phyloP scores from a whole-genome alignment of 139 green algal genomes.

The Closterium sp. region DNA sequence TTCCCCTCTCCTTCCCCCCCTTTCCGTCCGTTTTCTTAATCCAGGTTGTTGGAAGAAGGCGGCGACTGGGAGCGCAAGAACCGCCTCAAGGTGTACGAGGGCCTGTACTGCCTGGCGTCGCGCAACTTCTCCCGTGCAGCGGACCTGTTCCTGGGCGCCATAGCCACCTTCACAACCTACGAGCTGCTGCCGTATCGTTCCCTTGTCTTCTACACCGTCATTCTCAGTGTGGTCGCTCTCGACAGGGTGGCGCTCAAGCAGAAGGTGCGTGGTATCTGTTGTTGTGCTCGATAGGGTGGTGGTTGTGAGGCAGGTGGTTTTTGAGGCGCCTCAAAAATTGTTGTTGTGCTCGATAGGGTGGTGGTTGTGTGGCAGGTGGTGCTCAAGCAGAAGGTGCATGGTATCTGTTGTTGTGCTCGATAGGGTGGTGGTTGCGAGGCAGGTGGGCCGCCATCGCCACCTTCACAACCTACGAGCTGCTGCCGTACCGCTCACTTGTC shows the following conservation, averaged over 20 bases:
- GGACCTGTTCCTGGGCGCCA: slow-evolving; percentile 88
- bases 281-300: slow-evolving; percentile 68
- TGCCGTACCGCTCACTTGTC: slow-evolving; percentile 82
- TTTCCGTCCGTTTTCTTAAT: slow-evolving; percentile 62
- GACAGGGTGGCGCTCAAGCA: slow-evolving; percentile 63
- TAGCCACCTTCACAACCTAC: slow-evolving; percentile 93
- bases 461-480: slow-evolving; percentile 95
- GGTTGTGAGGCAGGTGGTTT: slow-evolving; percentile 11
- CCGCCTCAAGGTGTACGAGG: slow-evolving; percentile 98
- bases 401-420: slow-evolving; percentile 84
- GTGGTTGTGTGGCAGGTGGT: too few species aligned
- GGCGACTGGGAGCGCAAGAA: slow-evolving; percentile 99
- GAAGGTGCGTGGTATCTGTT: slow-evolving; percentile 69
- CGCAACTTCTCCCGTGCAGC: slow-evolving; percentile 83
- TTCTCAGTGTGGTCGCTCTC: slow-evolving; percentile 74
- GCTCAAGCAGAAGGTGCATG: slow-evolving; percentile 49
- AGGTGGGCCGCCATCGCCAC: slow-evolving; percentile 78
- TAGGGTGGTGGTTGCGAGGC: slow-evolving; percentile 48
- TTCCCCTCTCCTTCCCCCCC: too few species aligned
- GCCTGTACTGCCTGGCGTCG: slow-evolving; percentile 78
- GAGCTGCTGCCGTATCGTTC: slow-evolving; percentile 90
- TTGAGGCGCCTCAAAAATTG: slow-evolving; percentile 68
- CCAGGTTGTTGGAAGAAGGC: slow-evolving; percentile 77
- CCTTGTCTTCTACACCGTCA: slow-evolving; percentile 90
- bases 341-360: slow-evolving; percentile 68